A percentile compares a stretch with the other conserved stretches of the same genome.
Evolutionary conservation across 129 eudicot genomes (phyloP).

Genomic region (Helianthus annuus): HanXRQr2.0-SUNRISE NC_035436.2:200215983-200216482

Average conservation of each 20-base stretch:
- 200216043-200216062: constrained; percentile 93
- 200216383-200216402: constrained; percentile 71
- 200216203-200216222: constrained; percentile 76
- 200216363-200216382: constrained; percentile 76
- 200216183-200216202: constrained; percentile 87
- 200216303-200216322: constrained; percentile 91
- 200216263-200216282: constrained; percentile 64
- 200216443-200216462: constrained; percentile 99
- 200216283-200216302: constrained; percentile 91
- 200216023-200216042: constrained; percentile 76
- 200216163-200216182: constrained; percentile 82
- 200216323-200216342: too few species aligned
- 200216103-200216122: constrained; percentile 95
- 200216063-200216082: constrained; percentile 78
- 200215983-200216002: constrained; percentile 88
- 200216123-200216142: constrained; percentile 88
- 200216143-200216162: constrained; percentile 72
- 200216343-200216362: constrained; percentile 96
- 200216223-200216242: constrained; percentile 76
- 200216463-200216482: constrained; percentile 81
- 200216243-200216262: constrained; percentile 49
- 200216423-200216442: constrained; percentile 87
- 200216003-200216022: constrained; percentile 87
- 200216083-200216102: constrained; percentile 93
- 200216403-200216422: constrained; percentile 72